These are phyloP conservation scores for Russula brevipes DNA, from an alignment of 768 basidiomycete genomes.

Conservation along the genomic window DNA sequence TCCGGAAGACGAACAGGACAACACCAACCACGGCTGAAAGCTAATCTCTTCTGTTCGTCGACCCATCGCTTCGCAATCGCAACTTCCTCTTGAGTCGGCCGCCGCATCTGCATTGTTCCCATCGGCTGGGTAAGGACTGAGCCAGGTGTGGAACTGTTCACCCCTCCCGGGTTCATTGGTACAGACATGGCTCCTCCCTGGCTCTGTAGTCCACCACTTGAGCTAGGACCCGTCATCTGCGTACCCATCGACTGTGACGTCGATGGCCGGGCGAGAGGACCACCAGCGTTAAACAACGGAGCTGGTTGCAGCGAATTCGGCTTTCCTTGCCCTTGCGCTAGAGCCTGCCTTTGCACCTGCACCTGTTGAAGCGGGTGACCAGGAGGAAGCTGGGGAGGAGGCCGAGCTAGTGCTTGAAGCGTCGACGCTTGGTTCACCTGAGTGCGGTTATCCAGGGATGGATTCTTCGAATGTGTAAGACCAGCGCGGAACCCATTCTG, in stretches of 20 bases:
- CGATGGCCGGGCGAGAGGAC: not conserved
- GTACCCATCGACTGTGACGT: slow-evolving; percentile 8
- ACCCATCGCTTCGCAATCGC: slow-evolving; percentile 5
- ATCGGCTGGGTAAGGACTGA: not conserved
- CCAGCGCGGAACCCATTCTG: slow-evolving; percentile 20
- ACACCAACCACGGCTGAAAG: slow-evolving; percentile 3
- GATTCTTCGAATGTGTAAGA: slow-evolving; percentile 14
- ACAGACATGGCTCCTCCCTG: slow-evolving; percentile 10
- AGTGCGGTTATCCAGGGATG: slow-evolving; percentile 7
- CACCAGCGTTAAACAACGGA: not conserved
- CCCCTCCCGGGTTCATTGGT: not conserved
- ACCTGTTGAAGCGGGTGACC: slow-evolving; percentile 1
- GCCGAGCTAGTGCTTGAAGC: not conserved
- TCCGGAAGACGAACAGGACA: not conserved
- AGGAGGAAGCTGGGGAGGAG: slow-evolving; percentile 3
- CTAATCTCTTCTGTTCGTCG: slow-evolving; percentile 6
- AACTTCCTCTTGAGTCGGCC: not conserved
- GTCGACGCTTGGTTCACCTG: slow-evolving; percentile 6
- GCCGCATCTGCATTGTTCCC: not conserved
- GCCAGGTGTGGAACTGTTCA: not conserved
- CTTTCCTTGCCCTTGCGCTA: slow-evolving; percentile 1
- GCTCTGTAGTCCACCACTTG: slow-evolving; percentile 5
- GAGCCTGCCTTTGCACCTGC: not conserved
- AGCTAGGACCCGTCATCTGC: not conserved
- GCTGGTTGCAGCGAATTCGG: not conserved